Evolutionary conservation across 202 grass and related monocot species (phyloP), one percentile per base, ranked within the genome.

Genomic region (Hordeum pubiflorum): DNA sequence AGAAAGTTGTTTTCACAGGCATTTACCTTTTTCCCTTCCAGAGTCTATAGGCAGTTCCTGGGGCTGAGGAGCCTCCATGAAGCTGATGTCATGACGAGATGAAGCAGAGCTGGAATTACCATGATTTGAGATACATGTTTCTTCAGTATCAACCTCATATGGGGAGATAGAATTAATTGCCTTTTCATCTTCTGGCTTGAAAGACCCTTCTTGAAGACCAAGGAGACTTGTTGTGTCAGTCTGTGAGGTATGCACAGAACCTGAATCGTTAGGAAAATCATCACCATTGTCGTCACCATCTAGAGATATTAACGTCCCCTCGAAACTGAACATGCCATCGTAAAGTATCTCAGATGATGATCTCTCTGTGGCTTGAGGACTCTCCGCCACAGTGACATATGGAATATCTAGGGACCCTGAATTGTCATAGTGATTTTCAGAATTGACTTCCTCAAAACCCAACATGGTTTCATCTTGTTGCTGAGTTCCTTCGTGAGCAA

Each of bases 1-100:
- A 66, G 63, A 38, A 65, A 74, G 58, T 66, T 63, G 54, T 59
- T 37, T 58, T 60, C 36, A 72, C 33, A 43, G 27, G n/a, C 72
- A 76, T 72, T 78, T 58, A 86, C 87, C 83, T 89, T 69, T 79
- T 69, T 69, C 21, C 58, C 29, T 86, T 46, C 52, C 36, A 65
- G 76, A 65, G 66, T 58, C 14, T 68, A 27, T 37, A 73, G 63
- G 74, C 3, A 54, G 41, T 63, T 57, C 63, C 79, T 61, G 66
- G 34, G 59, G n/a, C 79, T 32, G 66, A 9, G 59, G n/a, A 67
- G 48, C 23, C 58, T 83, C 58, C 59, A 24, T 32, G 73, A 59
- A 9, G 56, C 70, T 81, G 75, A 70, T 68, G 50, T 80, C 86
- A 55, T 56, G 36, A 58, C 74, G 54, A 79, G 20, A 84, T 39